Evolutionary conservation across 768 basidiomycete genomes (phyloP).

Genomic region (Suillus spraguei): DNA sequence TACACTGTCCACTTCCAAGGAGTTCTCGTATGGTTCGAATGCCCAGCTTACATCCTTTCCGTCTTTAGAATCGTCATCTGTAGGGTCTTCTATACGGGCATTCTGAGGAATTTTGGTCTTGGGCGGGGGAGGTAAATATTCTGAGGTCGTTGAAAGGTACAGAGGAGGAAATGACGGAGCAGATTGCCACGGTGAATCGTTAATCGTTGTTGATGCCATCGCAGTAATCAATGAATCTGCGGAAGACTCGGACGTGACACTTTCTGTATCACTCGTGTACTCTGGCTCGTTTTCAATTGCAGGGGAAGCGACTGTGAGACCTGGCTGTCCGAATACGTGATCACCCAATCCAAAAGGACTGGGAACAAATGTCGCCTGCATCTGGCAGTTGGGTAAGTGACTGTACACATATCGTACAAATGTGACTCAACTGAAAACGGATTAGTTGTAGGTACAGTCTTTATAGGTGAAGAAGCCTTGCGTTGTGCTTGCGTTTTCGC

Average conservation of each 20-base stretch:
- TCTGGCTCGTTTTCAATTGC: conserved; percentile 26
- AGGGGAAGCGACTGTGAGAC: conserved; percentile 16
- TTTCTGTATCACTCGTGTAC: conserved; percentile 36
- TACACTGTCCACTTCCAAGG: conserved; percentile 75
- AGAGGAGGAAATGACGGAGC: conserved; percentile 67
- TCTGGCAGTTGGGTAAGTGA: conserved; percentile 18
- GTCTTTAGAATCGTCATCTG: conserved; percentile 42
- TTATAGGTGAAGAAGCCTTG: conserved; percentile 37
- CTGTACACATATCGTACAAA: not conserved
- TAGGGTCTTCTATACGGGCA: conserved; percentile 42
- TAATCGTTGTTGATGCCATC: conserved; percentile 53
- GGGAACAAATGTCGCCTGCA: conserved; percentile 30
- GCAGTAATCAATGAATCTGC: conserved; percentile 59
- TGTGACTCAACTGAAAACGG: conserved; percentile 65
- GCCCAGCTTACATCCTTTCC: conserved; percentile 59
- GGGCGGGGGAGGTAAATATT: conserved; percentile 65
- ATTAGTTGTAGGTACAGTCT: conserved; percentile 46
- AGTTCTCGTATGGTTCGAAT: conserved; percentile 81
- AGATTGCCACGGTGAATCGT: conserved; percentile 65
- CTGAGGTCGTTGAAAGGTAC: conserved; percentile 75
- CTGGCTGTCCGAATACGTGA: conserved; percentile 59
- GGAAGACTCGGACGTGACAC: conserved; percentile 39
- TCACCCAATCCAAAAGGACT: conserved; percentile 59
- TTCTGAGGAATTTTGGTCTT: conserved; percentile 48
- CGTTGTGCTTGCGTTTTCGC: conserved; percentile 41